Conservation (phyloP, 2,329 filamentous ascomycete species). For the Neoscytalidium dimidiatum region DNA sequence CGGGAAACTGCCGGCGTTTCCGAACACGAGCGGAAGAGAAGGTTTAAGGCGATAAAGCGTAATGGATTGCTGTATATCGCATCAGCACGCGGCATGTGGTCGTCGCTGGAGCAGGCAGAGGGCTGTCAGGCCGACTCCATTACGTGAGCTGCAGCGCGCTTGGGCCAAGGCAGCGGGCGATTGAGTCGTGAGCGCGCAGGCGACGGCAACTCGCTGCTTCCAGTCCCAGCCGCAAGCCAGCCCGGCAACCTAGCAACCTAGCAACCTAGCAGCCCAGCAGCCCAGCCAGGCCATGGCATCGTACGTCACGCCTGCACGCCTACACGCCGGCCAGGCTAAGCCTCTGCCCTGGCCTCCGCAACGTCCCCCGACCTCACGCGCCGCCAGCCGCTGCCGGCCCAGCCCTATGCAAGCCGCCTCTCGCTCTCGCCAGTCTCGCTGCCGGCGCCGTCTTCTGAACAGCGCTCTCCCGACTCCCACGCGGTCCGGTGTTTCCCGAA, state of each 20-base stretch:
- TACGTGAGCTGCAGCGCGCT: neutral
- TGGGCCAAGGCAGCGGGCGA: neutral
- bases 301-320: neutral
- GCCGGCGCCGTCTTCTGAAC: neutral
- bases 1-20: constrained; percentile 4
- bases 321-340: neutral
- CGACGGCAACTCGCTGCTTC: no score
- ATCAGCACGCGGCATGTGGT: neutral
- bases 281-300: no score
- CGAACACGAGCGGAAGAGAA: neutral
- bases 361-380: constrained; percentile 2
- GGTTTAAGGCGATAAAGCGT: neutral
- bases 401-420: constrained; percentile 1
- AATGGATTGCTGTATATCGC: neutral
- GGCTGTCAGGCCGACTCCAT: neutral
- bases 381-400: neutral
- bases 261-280: no score
- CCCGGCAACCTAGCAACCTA: no score
- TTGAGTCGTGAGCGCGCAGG: neutral
- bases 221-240: no score
- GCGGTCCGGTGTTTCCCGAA: neutral
- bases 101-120: neutral
- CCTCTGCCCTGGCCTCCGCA: constrained; percentile 8
- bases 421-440: neutral
- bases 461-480: neutral